Evolutionary conservation across 1,284 basidiomycete species (phyloP).

Genomic region (Fereydounia khargensis): DNA sequence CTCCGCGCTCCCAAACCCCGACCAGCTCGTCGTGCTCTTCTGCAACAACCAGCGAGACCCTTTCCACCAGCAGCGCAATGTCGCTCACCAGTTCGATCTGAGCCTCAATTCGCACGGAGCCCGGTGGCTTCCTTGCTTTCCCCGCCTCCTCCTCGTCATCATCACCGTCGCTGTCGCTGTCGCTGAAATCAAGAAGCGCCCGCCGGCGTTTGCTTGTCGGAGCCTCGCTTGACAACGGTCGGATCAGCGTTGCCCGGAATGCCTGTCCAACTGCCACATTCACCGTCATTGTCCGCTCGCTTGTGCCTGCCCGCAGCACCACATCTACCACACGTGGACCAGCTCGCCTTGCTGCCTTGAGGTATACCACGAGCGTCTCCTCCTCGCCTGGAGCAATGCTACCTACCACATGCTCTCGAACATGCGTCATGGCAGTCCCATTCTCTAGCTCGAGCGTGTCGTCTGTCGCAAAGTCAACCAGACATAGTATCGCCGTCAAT

Average conservation of each 20-base stretch:
- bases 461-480: not conserved
- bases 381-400: slow-evolving; percentile 2
- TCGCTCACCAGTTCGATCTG: not conserved
- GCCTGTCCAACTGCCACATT: not conserved
- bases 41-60: too few relatives aligned
- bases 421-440: not conserved
- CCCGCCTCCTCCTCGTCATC: not conserved
- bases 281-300: not conserved
- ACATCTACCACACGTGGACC: not conserved
- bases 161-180: not conserved
- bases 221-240: not conserved
- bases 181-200: not conserved
- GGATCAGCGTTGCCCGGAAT: not conserved
- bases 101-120: not conserved
- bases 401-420: slow-evolving; percentile 5
- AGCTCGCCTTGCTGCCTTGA: not conserved
- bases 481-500: too few relatives aligned
- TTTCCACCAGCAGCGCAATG: too few relatives aligned
- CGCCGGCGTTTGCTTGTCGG: too few relatives aligned
- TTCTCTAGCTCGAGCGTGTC: not conserved
- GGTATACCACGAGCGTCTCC: slow-evolving; percentile 3
- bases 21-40: not conserved
- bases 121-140: not conserved
- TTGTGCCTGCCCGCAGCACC: not conserved
- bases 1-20: not conserved